Evolutionary conservation across 2,329 filamentous ascomycete species (phyloP).

Genomic region (Aspergillus intermedius): DNA sequence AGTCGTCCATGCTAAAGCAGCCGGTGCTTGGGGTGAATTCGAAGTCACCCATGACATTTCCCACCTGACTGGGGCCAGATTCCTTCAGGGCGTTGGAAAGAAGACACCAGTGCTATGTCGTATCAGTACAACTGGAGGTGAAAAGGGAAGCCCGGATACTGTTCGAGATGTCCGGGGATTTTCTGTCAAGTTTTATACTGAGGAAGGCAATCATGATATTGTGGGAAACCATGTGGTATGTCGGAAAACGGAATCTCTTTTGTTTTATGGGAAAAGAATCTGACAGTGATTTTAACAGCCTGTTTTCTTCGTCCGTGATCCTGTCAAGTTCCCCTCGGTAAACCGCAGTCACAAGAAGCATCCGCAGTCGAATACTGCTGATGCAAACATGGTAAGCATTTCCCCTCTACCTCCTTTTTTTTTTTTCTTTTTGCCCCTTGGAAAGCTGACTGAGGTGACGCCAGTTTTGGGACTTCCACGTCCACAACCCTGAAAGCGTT

Average conservation of each 20-base stretch:
- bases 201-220: slow-evolving; percentile 42
- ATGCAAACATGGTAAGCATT: slow-evolving; percentile 48
- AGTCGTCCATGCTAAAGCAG: slow-evolving; percentile 56
- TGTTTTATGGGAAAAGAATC: neutral
- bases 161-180: slow-evolving; percentile 46
- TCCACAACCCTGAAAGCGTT: slow-evolving; percentile 52
- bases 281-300: slow-evolving; percentile 16
- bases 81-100: slow-evolving; percentile 50
- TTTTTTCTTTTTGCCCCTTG: neutral
- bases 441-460: slow-evolving; percentile 3
- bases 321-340: slow-evolving; percentile 37
- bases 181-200: slow-evolving; percentile 47
- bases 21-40: slow-evolving; percentile 54
- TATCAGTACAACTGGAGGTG: slow-evolving; percentile 43
- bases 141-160: slow-evolving; percentile 44
- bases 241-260: neutral
- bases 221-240: slow-evolving; percentile 19
- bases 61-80: slow-evolving; percentile 50
- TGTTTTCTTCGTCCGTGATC: slow-evolving; percentile 42
- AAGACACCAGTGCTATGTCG: slow-evolving; percentile 46
- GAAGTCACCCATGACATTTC: slow-evolving; percentile 55
- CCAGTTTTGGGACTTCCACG: slow-evolving; percentile 56
- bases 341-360: slow-evolving; percentile 60
- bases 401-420: no score
- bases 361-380: slow-evolving; percentile 58